phyloP scores from a whole-genome alignment of 257 asterid genomes.

The Ilex aquifolium region DNA sequence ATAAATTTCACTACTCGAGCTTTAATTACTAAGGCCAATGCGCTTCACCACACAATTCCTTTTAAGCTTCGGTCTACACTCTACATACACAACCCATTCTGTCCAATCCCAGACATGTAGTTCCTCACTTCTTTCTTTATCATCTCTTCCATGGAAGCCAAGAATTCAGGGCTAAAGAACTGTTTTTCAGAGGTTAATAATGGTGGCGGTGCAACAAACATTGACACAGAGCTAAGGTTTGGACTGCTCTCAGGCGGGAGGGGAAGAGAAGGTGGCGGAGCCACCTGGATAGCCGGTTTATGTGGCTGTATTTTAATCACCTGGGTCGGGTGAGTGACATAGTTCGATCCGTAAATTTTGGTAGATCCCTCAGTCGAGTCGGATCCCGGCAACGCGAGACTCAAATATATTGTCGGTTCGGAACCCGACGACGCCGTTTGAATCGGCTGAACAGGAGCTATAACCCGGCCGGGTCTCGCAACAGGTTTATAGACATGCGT shows the following conservation, averaged over 20 bases:
- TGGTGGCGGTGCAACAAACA: not conserved
- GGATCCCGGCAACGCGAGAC: conserved; percentile 55
- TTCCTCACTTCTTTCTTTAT: conserved; percentile 64
- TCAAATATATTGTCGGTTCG: conserved; percentile 58
- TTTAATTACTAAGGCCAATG: conserved; percentile 54
- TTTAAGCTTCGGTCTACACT: conserved; percentile 32
- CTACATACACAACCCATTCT: conserved; percentile 35
- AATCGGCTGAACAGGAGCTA: conserved; percentile 28
- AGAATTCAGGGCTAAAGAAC: conserved; percentile 57
- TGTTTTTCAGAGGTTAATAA: conserved; percentile 31
- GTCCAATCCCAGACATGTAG: conserved; percentile 58
- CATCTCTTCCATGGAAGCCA: conserved; percentile 67
- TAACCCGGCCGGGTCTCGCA: conserved; percentile 48
- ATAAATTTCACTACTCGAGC: conserved; percentile 32
- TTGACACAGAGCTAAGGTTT: not conserved
- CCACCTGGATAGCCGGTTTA: not conserved
- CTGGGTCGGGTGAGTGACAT: not conserved
- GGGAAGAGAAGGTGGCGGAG: conserved; percentile 2
- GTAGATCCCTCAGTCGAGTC: conserved; percentile 9
- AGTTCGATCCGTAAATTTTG: no score
- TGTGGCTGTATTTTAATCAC: not conserved
- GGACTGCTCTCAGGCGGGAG: not conserved
- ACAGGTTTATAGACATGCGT: conserved; percentile 46
- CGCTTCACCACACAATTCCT: conserved; percentile 65
- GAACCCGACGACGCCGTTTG: conserved; percentile 14